A percentile compares a stretch with the other conserved stretches of the same genome.
phyloP scores from a whole-genome alignment of 495 filamentous ascomycete species.

The Penicillium samsonianum region DNA sequence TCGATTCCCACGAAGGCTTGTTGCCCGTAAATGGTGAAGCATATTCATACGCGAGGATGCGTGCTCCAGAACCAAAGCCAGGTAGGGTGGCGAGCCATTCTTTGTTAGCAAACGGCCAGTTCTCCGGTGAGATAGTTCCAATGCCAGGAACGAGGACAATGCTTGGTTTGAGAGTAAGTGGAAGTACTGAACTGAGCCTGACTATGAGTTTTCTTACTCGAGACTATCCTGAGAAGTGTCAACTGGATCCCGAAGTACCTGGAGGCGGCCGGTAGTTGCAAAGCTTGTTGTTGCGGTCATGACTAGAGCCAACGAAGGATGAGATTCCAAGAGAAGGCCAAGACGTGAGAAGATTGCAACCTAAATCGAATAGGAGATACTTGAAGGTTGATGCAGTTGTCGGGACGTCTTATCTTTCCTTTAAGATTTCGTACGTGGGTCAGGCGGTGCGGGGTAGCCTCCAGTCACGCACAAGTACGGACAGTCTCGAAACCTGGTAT shows the following conservation, averaged over 20 bases:
- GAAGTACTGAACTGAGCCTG: background rate
- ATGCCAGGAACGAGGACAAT: constrained; percentile 18
- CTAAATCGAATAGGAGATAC: too few relatives aligned
- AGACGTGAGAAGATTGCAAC: too few relatives aligned
- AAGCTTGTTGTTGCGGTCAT: background rate
- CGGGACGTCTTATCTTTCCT: too few relatives aligned
- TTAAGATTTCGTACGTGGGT: too few relatives aligned
- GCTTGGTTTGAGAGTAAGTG: constrained; percentile 9
- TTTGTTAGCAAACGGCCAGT: constrained; percentile 17
- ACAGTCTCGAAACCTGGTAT: too few relatives aligned
- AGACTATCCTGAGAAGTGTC: constrained; percentile 12
- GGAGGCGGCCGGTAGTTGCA: constrained; percentile 11
- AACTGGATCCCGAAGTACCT: constrained; percentile 12
- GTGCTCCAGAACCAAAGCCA: constrained; percentile 8
- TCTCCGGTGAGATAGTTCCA: constrained; percentile 14
- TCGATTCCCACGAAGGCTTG: constrained; percentile 19
- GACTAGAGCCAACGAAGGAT: too few relatives aligned
- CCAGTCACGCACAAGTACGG: too few relatives aligned
- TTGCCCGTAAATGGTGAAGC: constrained; percentile 10
- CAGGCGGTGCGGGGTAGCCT: too few relatives aligned
- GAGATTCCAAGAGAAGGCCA: too few relatives aligned
- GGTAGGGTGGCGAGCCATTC: constrained; percentile 18
- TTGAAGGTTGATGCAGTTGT: too few relatives aligned
- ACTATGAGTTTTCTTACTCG: constrained; percentile 14
- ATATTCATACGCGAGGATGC: constrained; percentile 22